A percentile compares a stretch with the other conserved stretches of the same genome.
phyloP scores from a whole-genome alignment of 805 yeast genomes.

The Hanseniaspora hatyaiensis region DNA sequence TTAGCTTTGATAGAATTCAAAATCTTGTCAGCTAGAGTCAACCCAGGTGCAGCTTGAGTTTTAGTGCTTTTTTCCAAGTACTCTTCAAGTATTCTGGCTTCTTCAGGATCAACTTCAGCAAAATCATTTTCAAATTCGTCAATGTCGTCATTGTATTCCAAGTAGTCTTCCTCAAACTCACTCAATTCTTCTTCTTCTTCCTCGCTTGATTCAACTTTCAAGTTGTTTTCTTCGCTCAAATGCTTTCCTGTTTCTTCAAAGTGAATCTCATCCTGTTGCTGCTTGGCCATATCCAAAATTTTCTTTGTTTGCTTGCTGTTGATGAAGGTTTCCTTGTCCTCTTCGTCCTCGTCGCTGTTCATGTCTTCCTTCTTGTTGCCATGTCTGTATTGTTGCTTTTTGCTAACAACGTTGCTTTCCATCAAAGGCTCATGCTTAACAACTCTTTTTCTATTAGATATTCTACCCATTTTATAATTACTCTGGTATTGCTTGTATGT shows the following conservation, averaged over 20 bases:
- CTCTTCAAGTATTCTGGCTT: conserved; percentile 70
- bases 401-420: conserved; percentile 22
- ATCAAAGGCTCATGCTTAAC: conserved; percentile 73
- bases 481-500: background rate
- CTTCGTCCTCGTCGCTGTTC: conserved; percentile 32
- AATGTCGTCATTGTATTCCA: conserved; percentile 36
- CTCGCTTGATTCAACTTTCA: conserved; percentile 7
- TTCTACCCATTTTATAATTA: conserved; percentile 50
- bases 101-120: conserved; percentile 57
- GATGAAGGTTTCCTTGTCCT: conserved; percentile 49
- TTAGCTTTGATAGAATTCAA: conserved; percentile 79
- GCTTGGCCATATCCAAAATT: conserved; percentile 78
- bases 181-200: conserved; percentile 25
- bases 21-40: conserved; percentile 82
- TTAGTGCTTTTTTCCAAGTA: conserved; percentile 43
- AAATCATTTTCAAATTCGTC: conserved; percentile 50
- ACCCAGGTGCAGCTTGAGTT: conserved; percentile 33
- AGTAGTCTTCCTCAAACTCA: conserved; percentile 32
- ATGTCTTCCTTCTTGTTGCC: conserved; percentile 26
- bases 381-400: conserved; percentile 16
- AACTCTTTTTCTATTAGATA: conserved; percentile 38
- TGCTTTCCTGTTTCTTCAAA: conserved; percentile 42
- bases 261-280: conserved; percentile 83
- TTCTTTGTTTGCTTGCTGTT: conserved; percentile 76
- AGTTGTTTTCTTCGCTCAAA: conserved; percentile 17